Conservation (phyloP, 2,329 filamentous ascomycete genomes). For the Parastagonospora nodorum region DNA sequence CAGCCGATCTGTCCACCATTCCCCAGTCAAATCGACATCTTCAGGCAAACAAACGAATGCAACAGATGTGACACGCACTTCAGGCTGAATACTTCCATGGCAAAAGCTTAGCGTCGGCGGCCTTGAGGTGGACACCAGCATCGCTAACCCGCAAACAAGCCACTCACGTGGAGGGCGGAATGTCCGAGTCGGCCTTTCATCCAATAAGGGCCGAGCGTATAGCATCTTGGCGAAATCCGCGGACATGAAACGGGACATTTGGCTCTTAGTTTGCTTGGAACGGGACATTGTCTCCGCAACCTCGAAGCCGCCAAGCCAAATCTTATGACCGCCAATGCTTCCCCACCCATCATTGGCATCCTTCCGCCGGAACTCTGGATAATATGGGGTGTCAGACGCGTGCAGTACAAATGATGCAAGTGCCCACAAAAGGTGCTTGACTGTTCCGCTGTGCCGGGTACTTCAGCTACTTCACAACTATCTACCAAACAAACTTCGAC, state of each 20-base stretch:
- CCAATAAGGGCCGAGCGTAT: neutral
- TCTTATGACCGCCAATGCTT: constrained; percentile 8
- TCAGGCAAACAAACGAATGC: neutral
- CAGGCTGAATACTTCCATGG: constrained; percentile 16
- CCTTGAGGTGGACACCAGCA: neutral
- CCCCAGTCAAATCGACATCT: neutral
- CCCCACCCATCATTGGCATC: constrained; percentile 8
- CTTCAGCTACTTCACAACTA: neutral
- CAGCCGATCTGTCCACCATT: neutral
- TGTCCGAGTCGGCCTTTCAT: neutral
- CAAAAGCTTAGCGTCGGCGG: constrained; percentile 10
- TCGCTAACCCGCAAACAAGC: neutral
- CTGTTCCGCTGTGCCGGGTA: neutral
- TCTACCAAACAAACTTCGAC: neutral
- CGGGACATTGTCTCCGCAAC: constrained; percentile 7
- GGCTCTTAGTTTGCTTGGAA: constrained; percentile 13
- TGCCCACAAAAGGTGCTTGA: neutral
- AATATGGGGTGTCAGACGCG: constrained; percentile 10
- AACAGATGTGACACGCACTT: neutral
- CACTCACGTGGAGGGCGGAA: constrained; percentile 3
- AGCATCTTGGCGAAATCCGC: neutral
- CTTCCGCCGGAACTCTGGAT: constrained; percentile 21
- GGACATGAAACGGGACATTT: constrained; percentile 5
- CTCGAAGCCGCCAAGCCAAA: constrained; percentile 1
- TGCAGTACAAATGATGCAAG: constrained; percentile 2